phyloP scores from a whole-genome alignment of 2,329 filamentous ascomycete species.

The Aspergillus sp. region DNA sequence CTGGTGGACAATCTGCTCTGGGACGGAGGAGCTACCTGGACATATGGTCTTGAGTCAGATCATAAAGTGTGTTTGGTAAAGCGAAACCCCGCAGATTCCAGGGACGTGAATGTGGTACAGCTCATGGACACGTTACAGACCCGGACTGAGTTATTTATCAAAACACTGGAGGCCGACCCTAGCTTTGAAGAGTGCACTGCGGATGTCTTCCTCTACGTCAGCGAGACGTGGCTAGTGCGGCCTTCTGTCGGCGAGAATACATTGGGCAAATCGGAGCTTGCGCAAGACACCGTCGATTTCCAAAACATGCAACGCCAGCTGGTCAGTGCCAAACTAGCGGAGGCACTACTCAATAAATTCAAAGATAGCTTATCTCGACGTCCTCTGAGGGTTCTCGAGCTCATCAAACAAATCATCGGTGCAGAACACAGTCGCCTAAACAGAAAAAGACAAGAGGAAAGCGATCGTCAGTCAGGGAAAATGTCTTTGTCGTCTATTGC shows the following conservation, averaged over 20 bases:
- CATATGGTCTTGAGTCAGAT: constrained; percentile 24
- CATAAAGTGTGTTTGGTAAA: constrained; percentile 26
- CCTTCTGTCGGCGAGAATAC: constrained; percentile 10
- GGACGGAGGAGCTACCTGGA: constrained; percentile 39
- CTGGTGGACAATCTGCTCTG: constrained; percentile 41
- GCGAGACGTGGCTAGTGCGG: constrained; percentile 40
- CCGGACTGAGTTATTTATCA: constrained; percentile 37
- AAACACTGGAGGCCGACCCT: constrained; percentile 37
- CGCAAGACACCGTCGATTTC: constrained; percentile 20
- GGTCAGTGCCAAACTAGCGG: constrained; percentile 40
- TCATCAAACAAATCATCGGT: constrained; percentile 41
- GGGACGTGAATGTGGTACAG: constrained; percentile 27
- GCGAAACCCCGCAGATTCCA: constrained; percentile 14
- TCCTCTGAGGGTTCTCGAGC: constrained; percentile 38
- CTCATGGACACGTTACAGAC: constrained; percentile 34
- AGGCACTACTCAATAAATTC: constrained; percentile 41
- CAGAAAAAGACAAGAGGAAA: constrained; percentile 4
- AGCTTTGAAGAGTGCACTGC: constrained; percentile 39
- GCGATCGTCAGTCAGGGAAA: constrained; percentile 12
- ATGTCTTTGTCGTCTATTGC: constrained; percentile 36
- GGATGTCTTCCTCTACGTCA: constrained; percentile 43
- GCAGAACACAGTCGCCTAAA: constrained; percentile 29
- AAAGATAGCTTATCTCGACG: constrained; percentile 41
- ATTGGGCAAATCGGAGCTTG: constrained; percentile 11
- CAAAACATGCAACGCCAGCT: constrained; percentile 34